Base-by-base conservation (phyloP, 257 asterid genomes). In the Oldenlandia corymbosa region DNA sequence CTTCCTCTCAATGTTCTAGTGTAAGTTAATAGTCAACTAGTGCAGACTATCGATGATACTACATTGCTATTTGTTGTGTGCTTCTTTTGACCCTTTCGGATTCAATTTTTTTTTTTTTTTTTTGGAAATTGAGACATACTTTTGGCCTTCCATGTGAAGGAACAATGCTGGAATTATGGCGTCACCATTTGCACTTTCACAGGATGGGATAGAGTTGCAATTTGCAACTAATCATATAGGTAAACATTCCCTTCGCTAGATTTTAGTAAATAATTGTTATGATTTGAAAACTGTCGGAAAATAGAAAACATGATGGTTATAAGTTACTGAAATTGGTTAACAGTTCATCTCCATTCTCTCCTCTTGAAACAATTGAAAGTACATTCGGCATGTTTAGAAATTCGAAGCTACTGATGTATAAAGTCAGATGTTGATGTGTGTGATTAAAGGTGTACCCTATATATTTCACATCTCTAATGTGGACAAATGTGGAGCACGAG, bases 111-210 rank as follows among this genome's bases (percentile, higher is more conserved):
- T 9, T 43, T n/a, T 21, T 16, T 24, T 20, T 49, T 20, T 5
- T 42, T 66, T 42, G 27, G 64, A 28, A 58, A 45, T 64, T 42
- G 66, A 60, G 43, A 48, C 66, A 55, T n/a, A 41, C 32, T 58
- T 26, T 56, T 60, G 64, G 43, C 2, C 59, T 41, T 51, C 68
- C 50, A n/a, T 34, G 4, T 34, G 68, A 66, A 87, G 95, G 77
- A 85, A 87, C 69, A 87, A 87, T 76, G 95, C 95, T 68, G 95
- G 95, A 60, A 71, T 87, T 67, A 76, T 87, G 90, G 88, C 83
- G 48, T 74, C 81, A 13, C 85, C 87, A 5, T 83, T 77, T 73
- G 64, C 56, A 70, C 90, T 83, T 30, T 85, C 95, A 0, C 78
- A 74, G 62, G 94, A 87, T 72, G 82, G 81, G 70, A 76, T 85